These are phyloP conservation scores for Purshia tridentata DNA, from an alignment of 306 rosid species.

Conservation along the genomic window DNA sequence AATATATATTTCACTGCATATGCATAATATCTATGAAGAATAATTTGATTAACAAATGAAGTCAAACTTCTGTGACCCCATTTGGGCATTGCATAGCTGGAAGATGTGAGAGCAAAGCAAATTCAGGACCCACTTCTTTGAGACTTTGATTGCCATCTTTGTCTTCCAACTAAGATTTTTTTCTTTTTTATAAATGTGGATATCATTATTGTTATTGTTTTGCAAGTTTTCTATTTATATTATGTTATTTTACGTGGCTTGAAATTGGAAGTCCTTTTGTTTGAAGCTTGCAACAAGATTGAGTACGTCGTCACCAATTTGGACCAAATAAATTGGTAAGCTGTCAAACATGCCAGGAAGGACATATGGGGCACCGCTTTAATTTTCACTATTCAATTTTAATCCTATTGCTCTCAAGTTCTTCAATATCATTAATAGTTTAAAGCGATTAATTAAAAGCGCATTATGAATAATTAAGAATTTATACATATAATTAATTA, in stretches of 20 bases:
- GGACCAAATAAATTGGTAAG: too few relatives aligned
- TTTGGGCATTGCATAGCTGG: constrained; percentile 42
- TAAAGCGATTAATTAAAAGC: too few relatives aligned
- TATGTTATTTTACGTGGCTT: constrained; percentile 31
- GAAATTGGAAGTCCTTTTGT: constrained; percentile 12
- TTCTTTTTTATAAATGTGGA: neutral
- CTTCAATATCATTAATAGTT: too few relatives aligned
- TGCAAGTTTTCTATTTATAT: neutral
- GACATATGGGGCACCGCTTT: too few relatives aligned
- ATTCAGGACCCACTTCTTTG: constrained; percentile 41
- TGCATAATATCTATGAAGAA: neutral
- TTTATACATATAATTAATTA: too few relatives aligned
- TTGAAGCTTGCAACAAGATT: constrained; percentile 17
- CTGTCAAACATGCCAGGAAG: too few relatives aligned
- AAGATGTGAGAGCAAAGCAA: constrained; percentile 37
- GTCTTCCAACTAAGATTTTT: constrained; percentile 26
- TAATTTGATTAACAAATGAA: constrained; percentile 18
- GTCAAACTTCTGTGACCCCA: constrained; percentile 51
- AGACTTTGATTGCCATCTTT: constrained; percentile 27
- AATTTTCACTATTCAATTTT: too few relatives aligned
- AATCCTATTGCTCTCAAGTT: too few relatives aligned
- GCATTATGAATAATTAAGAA: too few relatives aligned
- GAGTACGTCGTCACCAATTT: neutral
- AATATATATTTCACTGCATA: neutral
- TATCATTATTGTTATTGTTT: constrained; percentile 15